Evolutionary conservation across 495 filamentous ascomycete genomes (phyloP).

Genomic region (Podospora anserina): DNA sequence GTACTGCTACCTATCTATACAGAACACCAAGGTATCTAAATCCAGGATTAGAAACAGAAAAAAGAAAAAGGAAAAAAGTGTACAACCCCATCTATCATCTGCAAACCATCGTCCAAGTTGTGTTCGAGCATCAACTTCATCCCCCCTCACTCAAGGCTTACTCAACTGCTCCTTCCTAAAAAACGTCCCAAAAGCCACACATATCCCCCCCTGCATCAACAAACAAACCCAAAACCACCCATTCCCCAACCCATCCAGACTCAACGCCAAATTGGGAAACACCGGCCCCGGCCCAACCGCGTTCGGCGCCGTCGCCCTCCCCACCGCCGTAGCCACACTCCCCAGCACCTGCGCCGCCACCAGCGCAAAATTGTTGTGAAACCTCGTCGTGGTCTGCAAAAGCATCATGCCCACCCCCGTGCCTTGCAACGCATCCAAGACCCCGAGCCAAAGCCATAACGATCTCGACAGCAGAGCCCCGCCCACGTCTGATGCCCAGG

Average conservation of each 20-base stretch:
- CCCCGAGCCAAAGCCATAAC: constrained; percentile 62
- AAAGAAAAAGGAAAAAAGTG: too few relatives aligned
- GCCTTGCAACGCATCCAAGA: constrained; percentile 58
- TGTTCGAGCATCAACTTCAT: background rate
- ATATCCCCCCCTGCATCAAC: constrained; percentile 56
- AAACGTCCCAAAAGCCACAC: constrained; percentile 60
- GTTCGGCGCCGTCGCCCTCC: constrained; percentile 55
- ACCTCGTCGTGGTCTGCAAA: constrained; percentile 56
- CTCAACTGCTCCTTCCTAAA: constrained; percentile 69
- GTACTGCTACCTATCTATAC: too few relatives aligned
- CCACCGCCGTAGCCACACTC: constrained; percentile 51
- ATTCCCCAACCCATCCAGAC: constrained; percentile 46
- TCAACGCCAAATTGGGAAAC: constrained; percentile 55
- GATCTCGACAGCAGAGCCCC: constrained; percentile 49
- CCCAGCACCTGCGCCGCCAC: constrained; percentile 56
- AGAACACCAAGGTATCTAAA: too few relatives aligned
- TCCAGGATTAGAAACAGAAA: too few relatives aligned
- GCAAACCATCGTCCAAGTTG: background rate
- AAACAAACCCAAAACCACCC: constrained; percentile 65
- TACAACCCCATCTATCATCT: too few relatives aligned
- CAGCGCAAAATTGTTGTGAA: constrained; percentile 56
- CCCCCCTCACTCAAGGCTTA: constrained; percentile 48
- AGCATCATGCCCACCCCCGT: constrained; percentile 61
- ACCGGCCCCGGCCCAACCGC: constrained; percentile 53
- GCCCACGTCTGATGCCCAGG: constrained; percentile 50